Percentiles rank a stretch among this genome's conserved stretches.
These are phyloP conservation scores for Centella asiatica DNA, from an alignment of 129 eudicot genomes.

Conservation along the genomic window DNA sequence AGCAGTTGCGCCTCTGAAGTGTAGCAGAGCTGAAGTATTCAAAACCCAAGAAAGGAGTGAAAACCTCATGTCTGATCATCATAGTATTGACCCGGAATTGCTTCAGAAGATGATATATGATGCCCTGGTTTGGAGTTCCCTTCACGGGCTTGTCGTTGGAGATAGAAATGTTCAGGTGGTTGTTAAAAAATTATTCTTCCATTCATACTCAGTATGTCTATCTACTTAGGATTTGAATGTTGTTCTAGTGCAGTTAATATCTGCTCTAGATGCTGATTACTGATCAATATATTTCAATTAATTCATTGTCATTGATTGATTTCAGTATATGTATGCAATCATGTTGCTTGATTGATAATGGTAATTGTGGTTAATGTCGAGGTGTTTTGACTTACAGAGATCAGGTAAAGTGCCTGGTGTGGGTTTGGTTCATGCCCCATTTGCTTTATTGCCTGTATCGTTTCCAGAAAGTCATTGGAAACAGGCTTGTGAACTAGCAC, in stretches of 20 bases:
- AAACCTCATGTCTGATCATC: conserved; percentile 47
- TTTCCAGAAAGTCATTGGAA: conserved; percentile 72
- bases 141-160: conserved; percentile 86
- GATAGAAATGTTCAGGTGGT: conserved; percentile 65
- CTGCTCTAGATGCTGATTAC: no score
- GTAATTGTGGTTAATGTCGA: neutral
- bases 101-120: conserved; percentile 52
- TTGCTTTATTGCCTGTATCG: conserved; percentile 65
- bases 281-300: no score
- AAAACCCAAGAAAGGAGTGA: conserved; percentile 8
- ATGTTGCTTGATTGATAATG: no score
- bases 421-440: conserved; percentile 87
- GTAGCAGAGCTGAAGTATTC: conserved; percentile 21
- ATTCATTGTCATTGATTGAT: no score
- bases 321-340: no score
- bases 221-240: no score
- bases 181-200: no score
- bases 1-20: conserved; percentile 15
- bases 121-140: conserved; percentile 81
- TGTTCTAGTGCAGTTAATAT: no score
- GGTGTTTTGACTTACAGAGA: conserved; percentile 40
- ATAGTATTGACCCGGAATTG: conserved; percentile 35
- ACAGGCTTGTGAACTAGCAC: conserved; percentile 91
- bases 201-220: no score
- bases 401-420: conserved; percentile 90